These are phyloP conservation scores for Fremontodendron californicum DNA, from an alignment of 345 rosid species.

Conservation along the genomic window DNA sequence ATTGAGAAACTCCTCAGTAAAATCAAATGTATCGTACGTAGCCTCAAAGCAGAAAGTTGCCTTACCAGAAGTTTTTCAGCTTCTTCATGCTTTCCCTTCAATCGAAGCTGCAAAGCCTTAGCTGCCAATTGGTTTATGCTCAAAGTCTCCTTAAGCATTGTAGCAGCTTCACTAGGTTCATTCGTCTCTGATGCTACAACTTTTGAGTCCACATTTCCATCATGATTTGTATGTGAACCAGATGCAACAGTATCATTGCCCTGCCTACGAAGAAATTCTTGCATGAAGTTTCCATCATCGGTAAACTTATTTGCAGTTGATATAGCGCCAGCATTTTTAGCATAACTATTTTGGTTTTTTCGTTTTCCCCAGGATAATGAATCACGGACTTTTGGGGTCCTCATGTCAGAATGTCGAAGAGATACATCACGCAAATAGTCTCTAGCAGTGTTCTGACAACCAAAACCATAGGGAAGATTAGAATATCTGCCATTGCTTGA, in stretches of 20 bases:
- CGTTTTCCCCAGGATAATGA: constrained; percentile 75
- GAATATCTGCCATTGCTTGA: not conserved
- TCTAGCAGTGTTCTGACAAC: constrained; percentile 35
- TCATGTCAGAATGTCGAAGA: constrained; percentile 50
- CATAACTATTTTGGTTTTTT: constrained; percentile 36
- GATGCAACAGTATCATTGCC: constrained; percentile 29
- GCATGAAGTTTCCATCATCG: constrained; percentile 79
- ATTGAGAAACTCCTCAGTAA: not conserved
- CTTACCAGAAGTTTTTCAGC: constrained; percentile 78
- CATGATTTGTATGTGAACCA: constrained; percentile 27
- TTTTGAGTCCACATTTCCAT: constrained; percentile 22
- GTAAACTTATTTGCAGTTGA: constrained; percentile 67
- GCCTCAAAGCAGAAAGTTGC: not conserved
- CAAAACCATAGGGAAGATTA: constrained; percentile 9
- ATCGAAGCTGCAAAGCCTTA: constrained; percentile 79
- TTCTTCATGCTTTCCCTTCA: constrained; percentile 88
- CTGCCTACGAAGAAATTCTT: constrained; percentile 38
- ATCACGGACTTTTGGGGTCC: constrained; percentile 61
- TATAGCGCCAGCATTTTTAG: constrained; percentile 48
- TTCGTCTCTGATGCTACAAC: constrained; percentile 18
- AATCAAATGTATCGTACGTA: not conserved
- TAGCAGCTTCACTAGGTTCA: constrained; percentile 26
- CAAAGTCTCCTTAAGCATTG: constrained; percentile 32
- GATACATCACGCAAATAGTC: constrained; percentile 68
- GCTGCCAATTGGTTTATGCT: constrained; percentile 84